Evolutionary conservation across 2,329 filamentous ascomycete species (phyloP), one percentile per base, ranked within the genome.

Genomic region (Podosphaera aphanis): DNA sequence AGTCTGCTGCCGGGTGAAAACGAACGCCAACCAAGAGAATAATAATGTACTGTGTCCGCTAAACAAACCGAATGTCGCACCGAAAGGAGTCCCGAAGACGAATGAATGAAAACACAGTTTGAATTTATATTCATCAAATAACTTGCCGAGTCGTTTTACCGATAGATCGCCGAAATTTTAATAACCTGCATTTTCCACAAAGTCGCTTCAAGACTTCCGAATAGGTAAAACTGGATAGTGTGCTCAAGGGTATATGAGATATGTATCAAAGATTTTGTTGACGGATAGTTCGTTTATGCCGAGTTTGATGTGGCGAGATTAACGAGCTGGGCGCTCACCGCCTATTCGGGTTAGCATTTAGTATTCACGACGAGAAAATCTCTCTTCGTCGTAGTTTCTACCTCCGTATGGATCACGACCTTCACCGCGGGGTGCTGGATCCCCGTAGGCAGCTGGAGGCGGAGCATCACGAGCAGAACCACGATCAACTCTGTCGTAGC

Each of bases 401-500:
- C 63, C 59, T 60, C 60, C 60, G 50, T 66, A 66, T 55, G 63
- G 59, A 51, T 66, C 63, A 51, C 63, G 60, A 49, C 57, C 56
- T 16, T 66, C 64, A 52, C 56, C 60, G 55, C 63, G 63, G 55
- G 63, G 57, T 52, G 57, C 62, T 53, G 63, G 48, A 51, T 66
- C 64, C 52, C 59, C 61, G 53, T 64, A 66, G 51, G 61, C 60
- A 44, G 63, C 53, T 51, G 61, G 58, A 27, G 63, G 60, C 46
- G 56, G 51, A 49, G 52, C 54, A 48, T 65, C 63, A 47, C 63
- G 62, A 54, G 61, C 54, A 53, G 61, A 59, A 46, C 61, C 60
- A 45, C 67, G 66, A 45, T 73, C 69, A 49, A 70, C 65, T 49
- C 65, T 57, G 16, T 70, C 65, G 46, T 66, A 66, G 47, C 61